Percentiles rank a stretch among this genome's conserved stretches.
These are phyloP conservation scores for Blastobotrys persicus DNA, from an alignment of 1,139 yeast species.

Conservation along the genomic window DNA sequence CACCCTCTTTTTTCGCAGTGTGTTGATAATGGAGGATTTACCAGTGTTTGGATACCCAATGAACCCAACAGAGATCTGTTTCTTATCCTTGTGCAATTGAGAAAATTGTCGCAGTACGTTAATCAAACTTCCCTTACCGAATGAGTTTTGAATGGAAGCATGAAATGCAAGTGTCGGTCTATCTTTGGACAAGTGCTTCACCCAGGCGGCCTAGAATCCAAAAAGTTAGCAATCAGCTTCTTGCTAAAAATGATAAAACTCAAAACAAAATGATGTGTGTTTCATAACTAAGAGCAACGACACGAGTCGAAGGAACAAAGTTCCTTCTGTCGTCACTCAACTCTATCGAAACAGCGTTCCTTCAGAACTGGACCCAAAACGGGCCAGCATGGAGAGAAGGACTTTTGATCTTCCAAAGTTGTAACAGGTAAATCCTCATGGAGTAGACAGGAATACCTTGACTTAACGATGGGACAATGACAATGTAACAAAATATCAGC, in stretches of 20 bases:
- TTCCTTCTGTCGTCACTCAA: constrained; percentile 34
- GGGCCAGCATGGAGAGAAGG: constrained; percentile 53
- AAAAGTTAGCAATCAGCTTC: constrained; percentile 46
- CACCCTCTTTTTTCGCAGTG: constrained; percentile 89
- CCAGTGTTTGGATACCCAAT: constrained; percentile 98
- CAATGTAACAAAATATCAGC: constrained; percentile 38
- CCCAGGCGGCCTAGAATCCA: constrained; percentile 93
- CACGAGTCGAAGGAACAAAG: constrained; percentile 16
- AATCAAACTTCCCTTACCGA: constrained; percentile 95
- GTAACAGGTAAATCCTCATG: constrained; percentile 70
- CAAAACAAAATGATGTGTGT: constrained; percentile 33
- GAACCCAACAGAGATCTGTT: constrained; percentile 94
- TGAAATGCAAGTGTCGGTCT: constrained; percentile 97
- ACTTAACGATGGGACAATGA: constrained; percentile 41
- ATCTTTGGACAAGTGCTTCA: constrained; percentile 84
- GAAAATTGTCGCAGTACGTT: constrained; percentile 92
- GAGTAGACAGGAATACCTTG: constrained; percentile 42
- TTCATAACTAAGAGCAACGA: constrained; percentile 42
- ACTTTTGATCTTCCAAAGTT: constrained; percentile 83
- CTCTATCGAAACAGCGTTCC: constrained; percentile 47
- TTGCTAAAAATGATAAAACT: constrained; percentile 19
- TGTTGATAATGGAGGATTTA: constrained; percentile 91
- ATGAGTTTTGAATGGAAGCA: constrained; percentile 94
- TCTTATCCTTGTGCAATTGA: constrained; percentile 84
- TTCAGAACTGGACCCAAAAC: constrained; percentile 48